Percentiles rank a stretch among this genome's conserved stretches.
These are phyloP conservation scores for Chamaecyparis obtusa DNA, from an alignment of 75 land plant genomes.

Conservation along the genomic window DNA sequence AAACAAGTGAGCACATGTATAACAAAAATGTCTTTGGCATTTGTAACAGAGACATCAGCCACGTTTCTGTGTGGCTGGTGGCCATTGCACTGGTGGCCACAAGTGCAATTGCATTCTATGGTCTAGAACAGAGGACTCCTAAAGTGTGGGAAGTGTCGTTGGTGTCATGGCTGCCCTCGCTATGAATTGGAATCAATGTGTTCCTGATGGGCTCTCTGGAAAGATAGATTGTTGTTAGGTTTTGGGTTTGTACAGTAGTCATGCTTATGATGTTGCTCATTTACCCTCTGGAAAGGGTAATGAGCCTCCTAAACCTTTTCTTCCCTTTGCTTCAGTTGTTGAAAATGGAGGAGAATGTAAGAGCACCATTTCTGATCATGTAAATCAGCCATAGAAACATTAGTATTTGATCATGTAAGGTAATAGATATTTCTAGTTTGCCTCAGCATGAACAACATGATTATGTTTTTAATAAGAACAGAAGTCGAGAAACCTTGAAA, in stretches of 20 bases:
- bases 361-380: too few species aligned
- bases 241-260: constrained; percentile 55
- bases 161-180: constrained; percentile 91
- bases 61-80: constrained; percentile 47
- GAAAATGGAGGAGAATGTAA: too few species aligned
- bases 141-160: constrained; percentile 88
- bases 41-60: too few species aligned
- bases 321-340: neutral
- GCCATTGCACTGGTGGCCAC: too few species aligned
- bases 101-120: constrained; percentile 40
- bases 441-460: too few species aligned
- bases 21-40: too few species aligned
- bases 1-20: too few species aligned
- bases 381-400: too few species aligned
- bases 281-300: neutral
- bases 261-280: constrained; percentile 79
- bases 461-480: too few species aligned
- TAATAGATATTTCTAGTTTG: too few species aligned
- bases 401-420: too few species aligned
- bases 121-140: constrained; percentile 45
- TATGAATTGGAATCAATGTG: constrained; percentile 68
- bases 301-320: constrained; percentile 6
- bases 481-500: too few species aligned
- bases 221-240: constrained; percentile 50
- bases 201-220: constrained; percentile 86